Percentiles rank a stretch among this genome's conserved stretches.
These are phyloP conservation scores for Neoscytalidium dimidiatum DNA, from an alignment of 2,329 filamentous ascomycete genomes.

Conservation along the genomic window DNA sequence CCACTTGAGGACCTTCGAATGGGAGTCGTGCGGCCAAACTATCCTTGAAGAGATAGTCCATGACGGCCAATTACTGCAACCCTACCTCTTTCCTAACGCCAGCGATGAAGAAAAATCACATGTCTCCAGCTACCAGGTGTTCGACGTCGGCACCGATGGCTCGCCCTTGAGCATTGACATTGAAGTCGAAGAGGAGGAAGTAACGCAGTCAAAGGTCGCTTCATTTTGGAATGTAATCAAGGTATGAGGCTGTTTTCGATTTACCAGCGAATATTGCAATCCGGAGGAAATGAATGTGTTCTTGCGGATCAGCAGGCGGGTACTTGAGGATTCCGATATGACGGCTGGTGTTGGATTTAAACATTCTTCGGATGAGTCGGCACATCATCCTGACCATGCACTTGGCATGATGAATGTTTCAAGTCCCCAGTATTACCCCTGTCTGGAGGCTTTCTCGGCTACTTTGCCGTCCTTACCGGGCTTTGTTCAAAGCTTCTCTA, in stretches of 20 bases:
- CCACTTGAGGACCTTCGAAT: constrained; percentile 47
- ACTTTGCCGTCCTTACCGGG: constrained; percentile 18
- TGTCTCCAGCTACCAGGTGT: constrained; percentile 58
- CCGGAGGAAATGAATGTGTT: neutral
- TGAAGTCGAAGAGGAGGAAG: constrained; percentile 31
- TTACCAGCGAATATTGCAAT: neutral
- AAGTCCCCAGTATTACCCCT: neutral
- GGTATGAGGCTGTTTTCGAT: neutral
- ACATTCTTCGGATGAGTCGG: constrained; percentile 7
- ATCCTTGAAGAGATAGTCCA: constrained; percentile 47
- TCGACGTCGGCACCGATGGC: constrained; percentile 55
- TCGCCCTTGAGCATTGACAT: constrained; percentile 41
- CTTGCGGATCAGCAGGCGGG: neutral
- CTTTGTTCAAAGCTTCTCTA: neutral
- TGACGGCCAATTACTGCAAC: constrained; percentile 47
- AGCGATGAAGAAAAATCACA: constrained; percentile 45
- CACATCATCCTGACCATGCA: constrained; percentile 7
- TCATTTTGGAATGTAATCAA: constrained; percentile 36
- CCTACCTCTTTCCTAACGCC: constrained; percentile 46
- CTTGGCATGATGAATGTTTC: constrained; percentile 17
- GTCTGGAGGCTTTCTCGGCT: constrained; percentile 29
- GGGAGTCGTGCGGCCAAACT: constrained; percentile 42
- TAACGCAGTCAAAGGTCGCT: constrained; percentile 32
- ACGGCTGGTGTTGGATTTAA: neutral
- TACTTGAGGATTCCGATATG: neutral